phyloP scores from a whole-genome alignment of 2,329 filamentous ascomycete genomes.

The Knufia petricola region DNA sequence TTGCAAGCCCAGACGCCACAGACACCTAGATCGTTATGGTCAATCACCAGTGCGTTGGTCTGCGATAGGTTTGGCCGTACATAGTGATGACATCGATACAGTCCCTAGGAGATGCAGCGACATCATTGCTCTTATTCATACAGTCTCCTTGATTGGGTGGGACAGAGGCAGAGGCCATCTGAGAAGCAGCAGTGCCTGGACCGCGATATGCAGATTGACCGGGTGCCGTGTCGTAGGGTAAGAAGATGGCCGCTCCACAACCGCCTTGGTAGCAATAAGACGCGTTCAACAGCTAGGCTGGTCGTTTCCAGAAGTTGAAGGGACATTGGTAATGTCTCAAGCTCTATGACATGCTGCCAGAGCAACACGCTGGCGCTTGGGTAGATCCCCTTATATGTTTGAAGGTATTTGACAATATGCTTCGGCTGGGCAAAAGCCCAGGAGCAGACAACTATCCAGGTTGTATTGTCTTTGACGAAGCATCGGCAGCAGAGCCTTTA shows the following conservation, averaged over 20 bases:
- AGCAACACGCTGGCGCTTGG: constrained; percentile 41
- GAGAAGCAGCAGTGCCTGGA: too few species aligned
- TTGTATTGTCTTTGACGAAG: constrained; percentile 26
- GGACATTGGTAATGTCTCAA: too few species aligned
- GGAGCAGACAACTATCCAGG: constrained; percentile 39
- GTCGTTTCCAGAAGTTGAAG: too few species aligned
- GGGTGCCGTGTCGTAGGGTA: too few species aligned
- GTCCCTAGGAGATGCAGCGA: too few species aligned
- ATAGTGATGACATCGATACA: too few species aligned
- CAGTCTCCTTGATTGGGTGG: background rate
- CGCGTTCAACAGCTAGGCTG: too few species aligned
- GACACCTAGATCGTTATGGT: background rate
- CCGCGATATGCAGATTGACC: too few species aligned
- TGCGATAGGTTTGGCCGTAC: too few species aligned
- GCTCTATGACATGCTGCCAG: constrained; percentile 35
- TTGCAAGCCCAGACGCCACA: background rate
- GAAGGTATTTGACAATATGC: constrained; percentile 45
- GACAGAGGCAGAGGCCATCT: background rate
- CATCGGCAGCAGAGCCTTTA: background rate
- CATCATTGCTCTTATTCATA: too few species aligned
- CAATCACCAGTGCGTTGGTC: background rate
- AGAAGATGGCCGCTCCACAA: too few species aligned
- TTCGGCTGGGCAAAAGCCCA: constrained; percentile 45
- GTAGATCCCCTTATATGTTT: constrained; percentile 37
- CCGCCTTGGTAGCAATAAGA: too few species aligned